Conservation (phyloP, 805 yeast genomes). For the Zygotorulaspora danielsina region DNA sequence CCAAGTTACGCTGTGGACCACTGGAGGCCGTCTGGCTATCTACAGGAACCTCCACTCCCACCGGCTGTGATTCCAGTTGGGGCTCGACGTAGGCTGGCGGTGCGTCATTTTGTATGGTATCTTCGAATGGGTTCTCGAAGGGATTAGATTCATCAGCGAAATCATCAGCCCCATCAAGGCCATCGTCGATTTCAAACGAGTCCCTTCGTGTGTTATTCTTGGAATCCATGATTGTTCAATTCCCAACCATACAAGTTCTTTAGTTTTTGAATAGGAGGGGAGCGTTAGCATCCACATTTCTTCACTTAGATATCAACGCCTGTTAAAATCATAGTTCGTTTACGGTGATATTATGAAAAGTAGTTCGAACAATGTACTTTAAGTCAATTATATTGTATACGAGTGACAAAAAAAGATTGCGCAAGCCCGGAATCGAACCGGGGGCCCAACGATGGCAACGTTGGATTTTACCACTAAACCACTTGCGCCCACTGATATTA, state of each 20-base stretch:
- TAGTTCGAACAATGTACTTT: too few species aligned
- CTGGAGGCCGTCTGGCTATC: background rate
- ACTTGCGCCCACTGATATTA: too few species aligned
- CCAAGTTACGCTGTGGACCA: conserved; percentile 8
- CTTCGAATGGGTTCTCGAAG: conserved; percentile 14
- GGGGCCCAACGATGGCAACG: too few species aligned
- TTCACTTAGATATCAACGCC: too few species aligned
- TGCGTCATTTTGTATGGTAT: conserved; percentile 5
- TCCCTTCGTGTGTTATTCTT: conserved; percentile 1
- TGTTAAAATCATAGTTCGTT: too few species aligned
- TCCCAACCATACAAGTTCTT: background rate
- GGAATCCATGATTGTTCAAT: background rate
- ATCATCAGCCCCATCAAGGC: conserved; percentile 30
- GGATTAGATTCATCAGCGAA: conserved; percentile 23
- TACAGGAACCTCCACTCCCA: conserved; percentile 1
- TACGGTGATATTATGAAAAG: too few species aligned
- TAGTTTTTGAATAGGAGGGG: background rate
- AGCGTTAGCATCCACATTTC: background rate
- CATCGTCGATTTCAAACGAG: conserved; percentile 22
- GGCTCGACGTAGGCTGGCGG: conserved; percentile 13
- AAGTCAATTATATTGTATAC: too few species aligned
- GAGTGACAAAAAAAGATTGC: too few species aligned
- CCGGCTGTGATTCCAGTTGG: conserved; percentile 1
- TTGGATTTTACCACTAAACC: too few species aligned
- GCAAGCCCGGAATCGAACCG: too few species aligned